Evolutionary conservation across 305 asterid genomes (phyloP).

Genomic region (Andrographis paniculata): DNA sequence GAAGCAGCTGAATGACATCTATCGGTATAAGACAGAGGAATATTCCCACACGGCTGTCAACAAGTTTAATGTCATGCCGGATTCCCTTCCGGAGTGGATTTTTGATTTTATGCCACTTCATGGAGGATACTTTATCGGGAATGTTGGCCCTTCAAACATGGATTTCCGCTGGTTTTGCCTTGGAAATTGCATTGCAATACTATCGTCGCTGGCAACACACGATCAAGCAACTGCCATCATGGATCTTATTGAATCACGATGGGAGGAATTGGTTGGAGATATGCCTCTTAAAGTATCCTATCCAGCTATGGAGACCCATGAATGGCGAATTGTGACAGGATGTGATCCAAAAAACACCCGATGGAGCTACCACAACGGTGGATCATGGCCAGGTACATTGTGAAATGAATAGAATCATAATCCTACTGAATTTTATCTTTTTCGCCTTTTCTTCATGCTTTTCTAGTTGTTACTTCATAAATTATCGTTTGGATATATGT

Average conservation of each 20-base stretch:
- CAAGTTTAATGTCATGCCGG: slow-evolving; percentile 69
- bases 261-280: slow-evolving; percentile 42
- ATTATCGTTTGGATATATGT: too few relatives aligned
- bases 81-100: slow-evolving; percentile 66
- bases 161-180: slow-evolving; percentile 70
- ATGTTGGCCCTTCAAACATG: slow-evolving; percentile 65
- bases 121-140: slow-evolving; percentile 66
- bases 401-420: too few relatives aligned
- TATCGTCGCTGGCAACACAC: slow-evolving; percentile 30
- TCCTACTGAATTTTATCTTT: too few relatives aligned
- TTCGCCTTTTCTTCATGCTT: too few relatives aligned
- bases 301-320: slow-evolving; percentile 41
- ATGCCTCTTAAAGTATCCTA: slow-evolving; percentile 44
- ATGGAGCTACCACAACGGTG: slow-evolving; percentile 49
- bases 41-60: slow-evolving; percentile 20
- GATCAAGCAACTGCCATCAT: slow-evolving; percentile 37
- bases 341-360: slow-evolving; percentile 43
- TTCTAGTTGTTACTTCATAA: too few relatives aligned
- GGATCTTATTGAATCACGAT: slow-evolving; percentile 42
- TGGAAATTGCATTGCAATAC: slow-evolving; percentile 53
- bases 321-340: slow-evolving; percentile 40
- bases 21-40: slow-evolving; percentile 58
- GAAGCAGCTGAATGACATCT: slow-evolving; percentile 57
- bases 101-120: slow-evolving; percentile 58
- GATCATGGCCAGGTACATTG: slow-evolving; percentile 50